phyloP scores from a whole-genome alignment of 768 basidiomycete genomes.

The Hortiboletus flavorubellus region DNA sequence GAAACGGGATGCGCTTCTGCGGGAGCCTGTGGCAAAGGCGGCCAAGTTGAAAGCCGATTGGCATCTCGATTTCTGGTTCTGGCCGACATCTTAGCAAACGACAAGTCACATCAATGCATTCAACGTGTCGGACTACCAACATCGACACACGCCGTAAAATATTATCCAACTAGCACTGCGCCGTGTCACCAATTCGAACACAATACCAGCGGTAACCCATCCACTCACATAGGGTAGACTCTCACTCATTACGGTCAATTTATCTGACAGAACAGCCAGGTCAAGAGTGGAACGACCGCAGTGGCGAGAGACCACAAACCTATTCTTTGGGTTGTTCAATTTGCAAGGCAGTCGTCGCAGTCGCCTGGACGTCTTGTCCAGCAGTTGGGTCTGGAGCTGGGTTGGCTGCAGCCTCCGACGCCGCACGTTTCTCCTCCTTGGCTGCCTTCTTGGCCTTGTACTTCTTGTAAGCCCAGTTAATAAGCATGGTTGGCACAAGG shows the following conservation, averaged over 20 bases:
- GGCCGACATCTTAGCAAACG: conserved; percentile 9
- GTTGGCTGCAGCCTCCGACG: neutral
- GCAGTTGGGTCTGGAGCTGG: neutral
- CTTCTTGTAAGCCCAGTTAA: conserved; percentile 20
- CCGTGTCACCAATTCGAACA: conserved; percentile 7
- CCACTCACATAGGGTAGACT: conserved; percentile 9
- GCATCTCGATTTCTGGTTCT: conserved; percentile 20
- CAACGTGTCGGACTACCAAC: neutral
- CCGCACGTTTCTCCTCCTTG: conserved; percentile 13
- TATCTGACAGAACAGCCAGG: neutral
- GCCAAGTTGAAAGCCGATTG: conserved; percentile 7
- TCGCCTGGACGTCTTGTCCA: neutral
- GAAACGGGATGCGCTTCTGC: neutral
- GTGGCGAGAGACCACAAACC: conserved; percentile 7
- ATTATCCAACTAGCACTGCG: conserved; percentile 4
- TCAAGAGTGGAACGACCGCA: neutral
- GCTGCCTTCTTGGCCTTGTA: conserved; percentile 24
- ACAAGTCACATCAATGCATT: conserved; percentile 1
- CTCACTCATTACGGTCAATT: neutral
- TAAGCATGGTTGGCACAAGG: conserved; percentile 7
- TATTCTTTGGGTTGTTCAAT: conserved; percentile 2
- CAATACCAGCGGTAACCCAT: neutral
- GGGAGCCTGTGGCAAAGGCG: conserved; percentile 1
- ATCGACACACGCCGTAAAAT: neutral
- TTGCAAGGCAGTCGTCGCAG: neutral